A percentile compares a stretch with the other conserved stretches of the same genome.
phyloP scores from a whole-genome alignment of 2,329 filamentous ascomycete species.

The Penicillium psychrosexuale region DNA sequence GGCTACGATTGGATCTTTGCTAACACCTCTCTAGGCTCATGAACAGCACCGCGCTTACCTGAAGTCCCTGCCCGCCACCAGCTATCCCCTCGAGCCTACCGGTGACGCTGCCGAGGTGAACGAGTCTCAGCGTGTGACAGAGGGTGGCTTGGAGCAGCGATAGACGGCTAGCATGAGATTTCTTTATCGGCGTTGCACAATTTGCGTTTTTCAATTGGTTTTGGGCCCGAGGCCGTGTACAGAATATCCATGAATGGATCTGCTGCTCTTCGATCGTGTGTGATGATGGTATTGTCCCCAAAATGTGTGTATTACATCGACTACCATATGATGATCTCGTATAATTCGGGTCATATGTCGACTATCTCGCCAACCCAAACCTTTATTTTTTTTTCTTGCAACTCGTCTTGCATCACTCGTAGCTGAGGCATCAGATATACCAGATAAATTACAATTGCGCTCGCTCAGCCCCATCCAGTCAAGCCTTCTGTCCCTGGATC shows the following conservation, averaged over 20 bases:
- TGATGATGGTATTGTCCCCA: constrained; percentile 9
- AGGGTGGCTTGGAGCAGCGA: constrained; percentile 59
- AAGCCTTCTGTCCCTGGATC: constrained; percentile 76
- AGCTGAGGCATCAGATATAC: neutral
- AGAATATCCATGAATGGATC: constrained; percentile 37
- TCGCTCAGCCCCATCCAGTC: constrained; percentile 18
- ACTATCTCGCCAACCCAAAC: neutral
- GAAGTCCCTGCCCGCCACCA: constrained; percentile 73
- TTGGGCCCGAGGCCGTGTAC: constrained; percentile 35
- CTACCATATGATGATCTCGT: constrained; percentile 4
- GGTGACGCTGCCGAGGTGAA: constrained; percentile 59
- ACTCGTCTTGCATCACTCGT: neutral
- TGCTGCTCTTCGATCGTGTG: constrained; percentile 15
- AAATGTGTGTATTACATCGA: constrained; percentile 6
- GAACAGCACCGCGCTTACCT: constrained; percentile 83
- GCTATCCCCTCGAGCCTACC: constrained; percentile 72
- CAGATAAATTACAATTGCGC: constrained; percentile 17
- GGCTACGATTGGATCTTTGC: neutral
- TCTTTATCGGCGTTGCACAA: constrained; percentile 38
- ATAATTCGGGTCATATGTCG: constrained; percentile 3
- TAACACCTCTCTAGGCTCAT: constrained; percentile 63
- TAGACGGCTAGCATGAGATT: constrained; percentile 40
- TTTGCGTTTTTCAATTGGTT: constrained; percentile 26
- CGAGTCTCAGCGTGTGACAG: constrained; percentile 57
- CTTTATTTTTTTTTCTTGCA: neutral